Evolutionary conservation across 805 yeast genomes (phyloP), one percentile per base, ranked within the genome.

Genomic region (Yamadazyma endophytica): DNA sequence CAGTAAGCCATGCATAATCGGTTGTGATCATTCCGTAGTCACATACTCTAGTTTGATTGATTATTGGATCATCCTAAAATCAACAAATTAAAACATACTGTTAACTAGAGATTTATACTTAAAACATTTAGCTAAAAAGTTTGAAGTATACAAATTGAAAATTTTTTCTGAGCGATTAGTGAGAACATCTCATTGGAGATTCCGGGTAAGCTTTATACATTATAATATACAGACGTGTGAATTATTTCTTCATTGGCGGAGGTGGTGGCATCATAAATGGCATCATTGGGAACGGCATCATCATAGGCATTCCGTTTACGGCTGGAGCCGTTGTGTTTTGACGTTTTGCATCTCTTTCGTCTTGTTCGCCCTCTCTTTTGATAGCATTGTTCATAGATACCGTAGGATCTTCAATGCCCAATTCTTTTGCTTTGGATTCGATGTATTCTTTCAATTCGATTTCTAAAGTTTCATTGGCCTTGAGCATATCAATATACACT

Each of bases 401-500:
- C 1, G 35, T 33, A 2, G 68, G 66, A 30, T 61, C 59, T 33
- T 58, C 57, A 16, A 63, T 39, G 1, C 65, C 69, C 31, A 62
- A 47, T 42, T 54, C 58, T 14, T 42, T 31, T 26, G 52, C 42
- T 29, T 49, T 58, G 35, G 46, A 57, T 33, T 67, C 64, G 5
- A 76, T 40, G 36, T 68, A 84, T 21, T 67, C 64, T 18, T 71
- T 58, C 13, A 89, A 71, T 33, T 74, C 68, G 19, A 58, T 54
- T 33, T 73, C 73, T 50, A 77, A 63, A n/a, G 73, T 84, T 28
- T 66, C 64, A 49, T 86, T 88, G 1, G 69, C 65, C 4, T 66
- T 64, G 27, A 90, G 62, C 12, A 79, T 72, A 56, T 90, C 98
- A 29, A 90, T 65, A 39, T 77, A 77, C 1, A 85, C 69, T 36